Base-by-base conservation (phyloP, 1,284 basidiomycete genomes). In the Microbotryum violaceum region DNA sequence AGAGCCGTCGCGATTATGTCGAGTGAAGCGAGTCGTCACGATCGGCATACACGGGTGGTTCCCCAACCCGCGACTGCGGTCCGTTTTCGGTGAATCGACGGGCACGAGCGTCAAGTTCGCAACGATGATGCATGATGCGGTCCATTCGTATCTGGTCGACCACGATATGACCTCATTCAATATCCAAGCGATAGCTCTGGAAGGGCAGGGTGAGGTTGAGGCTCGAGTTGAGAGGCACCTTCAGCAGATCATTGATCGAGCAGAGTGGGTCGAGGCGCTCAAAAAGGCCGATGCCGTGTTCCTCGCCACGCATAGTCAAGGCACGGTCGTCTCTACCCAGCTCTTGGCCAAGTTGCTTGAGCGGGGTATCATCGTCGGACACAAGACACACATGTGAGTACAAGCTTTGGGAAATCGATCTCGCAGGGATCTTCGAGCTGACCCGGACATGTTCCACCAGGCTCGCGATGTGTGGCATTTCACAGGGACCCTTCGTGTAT, bases 241-340 rank as follows among this genome's bases (percentile, higher is more conserved):
- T 77, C 79, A 83, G 52, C 85, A 83, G 65, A 79, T 96, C 63
- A 78, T 85, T 42, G 79, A 80, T 18, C 87, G 89, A 70, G 77
- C 83, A 27, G 84, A 87, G 59, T 97, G 92, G 92, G 83, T 96
- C 75, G 80, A 84, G 49, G 91, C 89, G 70, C 77, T 97, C 27
- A 86, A 87, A 46, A 80, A 81, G 23, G 91, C 94, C 2, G 94
- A 98, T 75, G 91, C 85, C 29, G 84, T 97, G 65, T 85, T 98
- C 72, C 81, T 98, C 25, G 89, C 91, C 0, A 88, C 91, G 0
- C 94, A 98, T 74, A 89, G 89, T 1, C 94, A 98, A 77, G 94
- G 94, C 33, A 88, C 86, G 7, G 83, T 97, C 44, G 92, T 97
- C 21, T 88, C 91, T 2, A 89, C 90, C 0, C 91, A 97, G 73